Base-by-base conservation (phyloP, 2,329 filamentous ascomycete species). In the Ceratocystis papillata region DNA sequence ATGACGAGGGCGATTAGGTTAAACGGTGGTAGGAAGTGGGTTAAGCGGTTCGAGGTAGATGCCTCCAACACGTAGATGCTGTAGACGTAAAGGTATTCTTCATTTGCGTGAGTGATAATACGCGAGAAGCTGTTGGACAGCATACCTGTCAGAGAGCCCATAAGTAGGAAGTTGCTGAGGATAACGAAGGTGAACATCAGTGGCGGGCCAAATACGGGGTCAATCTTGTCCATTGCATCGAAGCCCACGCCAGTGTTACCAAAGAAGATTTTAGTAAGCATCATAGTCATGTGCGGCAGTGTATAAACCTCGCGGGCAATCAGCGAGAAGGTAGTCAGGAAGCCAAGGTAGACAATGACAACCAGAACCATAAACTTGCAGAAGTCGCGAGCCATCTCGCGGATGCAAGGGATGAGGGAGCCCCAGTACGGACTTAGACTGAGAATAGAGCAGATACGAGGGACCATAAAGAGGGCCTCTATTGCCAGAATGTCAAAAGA, bases 371-470 rank as follows among this genome's bases (percentile, higher is more conserved):
- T 82, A 73, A 94, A 96, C 72, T 92, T 92, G 74, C 92, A 75
- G 73, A 96, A 96, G 73, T 96, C 90, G 75, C 92, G 93, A 48
- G 88, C 88, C 92, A 96, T 96, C 74, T 93, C 90, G 73, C 94
- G 94, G 63, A 96, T 80, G 69, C 92, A 95, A 0, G 91, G 92
- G 68, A 96, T 92, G 62, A 94, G 75, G 0, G 88, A 94, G 53
- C 90, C 92, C 81, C 94, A 96, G 73, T 95, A 96, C 1, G 90
- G 89, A 71, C 90, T 90, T 69, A 96, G 76, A 73, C 88, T 93
- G 69, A 96, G 80, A 64, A 96, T 82, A 15, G 91, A 95, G 76
- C 88, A 96, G 70, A 96, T 88, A 68, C 89, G 87, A 17, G 92
- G 92, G 22, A 96, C 88, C 75, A 96, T 86, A 74, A 96, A 93